A percentile compares a stretch with the other conserved stretches of the same genome.
Conservation (phyloP, 495 filamentous ascomycete genomes). For the Talaromyces borbonicus region DNA sequence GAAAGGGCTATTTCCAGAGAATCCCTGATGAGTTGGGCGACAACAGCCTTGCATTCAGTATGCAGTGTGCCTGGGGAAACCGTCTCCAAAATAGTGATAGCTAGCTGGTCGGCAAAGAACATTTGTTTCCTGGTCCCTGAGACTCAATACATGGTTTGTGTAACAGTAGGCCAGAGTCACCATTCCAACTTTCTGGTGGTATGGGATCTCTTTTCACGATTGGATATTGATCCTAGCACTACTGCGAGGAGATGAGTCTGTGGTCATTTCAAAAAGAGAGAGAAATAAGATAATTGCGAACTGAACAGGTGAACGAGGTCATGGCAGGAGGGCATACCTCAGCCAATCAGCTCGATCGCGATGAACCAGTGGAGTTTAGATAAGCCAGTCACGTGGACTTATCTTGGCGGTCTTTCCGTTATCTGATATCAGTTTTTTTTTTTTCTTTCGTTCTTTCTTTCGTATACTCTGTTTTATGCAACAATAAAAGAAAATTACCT, state of each 20-base stretch:
- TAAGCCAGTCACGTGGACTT: slow-evolving; percentile 18
- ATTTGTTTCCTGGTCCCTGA: not conserved
- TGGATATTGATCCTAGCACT: too few relatives aligned
- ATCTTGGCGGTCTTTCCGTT: slow-evolving; percentile 21
- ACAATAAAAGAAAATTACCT: not conserved
- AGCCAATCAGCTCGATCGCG: slow-evolving; percentile 7
- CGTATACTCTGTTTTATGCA: not conserved
- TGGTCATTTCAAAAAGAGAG: not conserved
- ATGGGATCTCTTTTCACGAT: too few relatives aligned
- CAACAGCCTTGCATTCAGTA: not conserved
- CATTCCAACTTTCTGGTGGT: too few relatives aligned
- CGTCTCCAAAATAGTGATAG: slow-evolving; percentile 1
- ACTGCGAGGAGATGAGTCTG: too few relatives aligned
- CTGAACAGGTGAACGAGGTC: not conserved
- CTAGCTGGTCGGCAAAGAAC: not conserved
- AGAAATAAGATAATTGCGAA: not conserved
- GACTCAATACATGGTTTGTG: not conserved
- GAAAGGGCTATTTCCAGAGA: not conserved
- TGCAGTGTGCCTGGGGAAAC: not conserved
- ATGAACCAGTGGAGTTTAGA: slow-evolving; percentile 8
- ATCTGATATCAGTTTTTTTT: slow-evolving; percentile 46
- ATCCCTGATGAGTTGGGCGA: not conserved
- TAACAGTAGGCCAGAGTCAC: too few relatives aligned
- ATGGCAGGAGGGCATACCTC: slow-evolving; percentile 14
- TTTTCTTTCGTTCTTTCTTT: slow-evolving; percentile 22